Percentiles rank a stretch among this genome's conserved stretches.
phyloP scores from a whole-genome alignment of 225 moss, liverwort and hornwort species.

The Pseudisothecium myosuroides region DNA sequence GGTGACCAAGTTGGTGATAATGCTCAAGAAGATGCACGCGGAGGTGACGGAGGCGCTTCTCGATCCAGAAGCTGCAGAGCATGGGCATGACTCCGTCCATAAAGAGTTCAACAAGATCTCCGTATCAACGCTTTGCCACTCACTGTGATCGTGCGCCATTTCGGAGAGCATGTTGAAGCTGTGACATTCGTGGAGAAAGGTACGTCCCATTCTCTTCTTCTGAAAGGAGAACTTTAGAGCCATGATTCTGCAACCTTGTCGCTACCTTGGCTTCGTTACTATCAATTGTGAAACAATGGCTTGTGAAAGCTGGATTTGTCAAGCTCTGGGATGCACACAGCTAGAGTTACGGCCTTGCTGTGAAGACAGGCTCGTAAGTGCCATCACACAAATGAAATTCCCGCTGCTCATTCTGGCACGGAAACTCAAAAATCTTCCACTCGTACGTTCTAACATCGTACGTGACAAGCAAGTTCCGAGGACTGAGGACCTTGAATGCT shows the following conservation, averaged over 20 bases:
- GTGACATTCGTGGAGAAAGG: constrained; percentile 70
- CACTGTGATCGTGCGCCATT: constrained; percentile 56
- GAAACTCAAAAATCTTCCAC: constrained; percentile 30
- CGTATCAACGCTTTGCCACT: constrained; percentile 54
- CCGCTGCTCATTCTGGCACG: constrained; percentile 16
- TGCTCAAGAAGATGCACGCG: constrained; percentile 57
- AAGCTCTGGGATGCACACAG: background rate
- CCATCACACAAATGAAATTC: constrained; percentile 39
- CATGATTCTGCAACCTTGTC: background rate
- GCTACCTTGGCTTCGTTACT: background rate
- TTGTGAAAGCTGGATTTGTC: background rate
- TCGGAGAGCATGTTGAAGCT: constrained; percentile 57
- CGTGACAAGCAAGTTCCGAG: constrained; percentile 23
- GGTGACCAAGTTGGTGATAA: constrained; percentile 63
- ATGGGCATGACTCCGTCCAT: constrained; percentile 54
- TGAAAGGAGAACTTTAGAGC: background rate
- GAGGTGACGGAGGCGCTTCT: constrained; percentile 66
- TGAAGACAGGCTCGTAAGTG: constrained; percentile 29
- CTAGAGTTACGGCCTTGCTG: constrained; percentile 14
- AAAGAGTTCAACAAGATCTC: constrained; percentile 47
- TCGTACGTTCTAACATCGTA: constrained; percentile 17
- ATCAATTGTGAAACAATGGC: background rate
- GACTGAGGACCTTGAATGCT: constrained; percentile 25
- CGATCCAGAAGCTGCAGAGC: constrained; percentile 50
- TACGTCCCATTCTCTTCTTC: constrained; percentile 52